Base-by-base conservation (phyloP, 805 yeast species). In the Metschnikowia proteae region DNA sequence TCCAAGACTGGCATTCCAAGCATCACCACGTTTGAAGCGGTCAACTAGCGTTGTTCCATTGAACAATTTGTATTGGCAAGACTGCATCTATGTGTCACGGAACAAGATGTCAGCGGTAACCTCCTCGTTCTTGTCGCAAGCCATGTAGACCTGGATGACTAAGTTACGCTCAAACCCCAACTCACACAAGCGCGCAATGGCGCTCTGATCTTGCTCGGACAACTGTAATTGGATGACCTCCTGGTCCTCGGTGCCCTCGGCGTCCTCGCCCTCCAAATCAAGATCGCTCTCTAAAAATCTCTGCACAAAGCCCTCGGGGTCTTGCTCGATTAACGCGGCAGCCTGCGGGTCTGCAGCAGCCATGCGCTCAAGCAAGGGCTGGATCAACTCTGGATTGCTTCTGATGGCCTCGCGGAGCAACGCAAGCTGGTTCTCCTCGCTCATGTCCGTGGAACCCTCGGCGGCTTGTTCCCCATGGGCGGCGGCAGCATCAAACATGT, bases 91-190 rank as follows among this genome's bases (percentile, higher is more conserved):
- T 63, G 66, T 64, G 63, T 72, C 76, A 53, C 76, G 70, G 60
- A 94, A 87, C 59, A 94, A 75, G 62, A 89, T 81, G 71, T 94
- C 94, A 23, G 98, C 99, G 38, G 99, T 90, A 60, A 88, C 80
- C 73, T 92, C 97, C 73, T 94, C 99, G 69, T 94, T 89, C 72
- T 90, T 92, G 62, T 94, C 99, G 69, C 99, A 94, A 37, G 98
- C 98, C 78, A 94, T 84, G 72, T 88, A 94, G 29, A 95, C 96
- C 73, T 91, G 96, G 52, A 90, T 81, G 39, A 88, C 99, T 49
- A 86, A 73, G 57, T 84, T 78, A 57, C 96, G 80, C 57, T 89
- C 96, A 61, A 94, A 94, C 0, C 99, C 99, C 56, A 94, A 76
- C 67, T 87, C 97, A 66, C 96, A 86, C 56, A 94, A 77, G 64